A percentile compares a stretch with the other conserved stretches of the same genome.
Evolutionary conservation across 345 rosid species (phyloP).

Genomic region (Crucihimalaya himalaica): DNA sequence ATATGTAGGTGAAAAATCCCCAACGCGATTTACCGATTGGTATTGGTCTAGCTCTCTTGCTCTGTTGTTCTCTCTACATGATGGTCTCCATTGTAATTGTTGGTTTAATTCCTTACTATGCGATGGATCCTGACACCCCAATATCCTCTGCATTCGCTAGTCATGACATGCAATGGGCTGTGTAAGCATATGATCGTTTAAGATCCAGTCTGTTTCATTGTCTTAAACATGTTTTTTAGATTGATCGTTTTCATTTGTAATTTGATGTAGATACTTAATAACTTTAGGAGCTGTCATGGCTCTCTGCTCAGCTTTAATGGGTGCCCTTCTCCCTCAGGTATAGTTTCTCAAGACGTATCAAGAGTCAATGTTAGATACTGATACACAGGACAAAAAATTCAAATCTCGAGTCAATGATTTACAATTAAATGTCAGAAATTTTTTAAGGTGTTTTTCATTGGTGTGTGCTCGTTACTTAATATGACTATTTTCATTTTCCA

Average conservation of each 20-base stretch:
- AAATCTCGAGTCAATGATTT: neutral
- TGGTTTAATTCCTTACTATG: conserved; percentile 92
- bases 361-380: neutral
- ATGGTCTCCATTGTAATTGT: conserved; percentile 87
- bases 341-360: neutral
- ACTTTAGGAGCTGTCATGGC: conserved; percentile 93
- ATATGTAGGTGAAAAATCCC: conserved; percentile 88
- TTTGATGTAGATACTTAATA: conserved; percentile 66
- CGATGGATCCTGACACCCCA: conserved; percentile 97
- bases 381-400: neutral
- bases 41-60: conserved; percentile 76
- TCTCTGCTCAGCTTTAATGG: conserved; percentile 93
- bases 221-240: neutral
- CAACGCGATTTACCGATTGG: conserved; percentile 96
- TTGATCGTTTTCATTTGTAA: conserved; percentile 5
- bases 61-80: conserved; percentile 93
- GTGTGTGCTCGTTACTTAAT: neutral
- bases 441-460: neutral
- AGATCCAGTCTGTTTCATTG: neutral
- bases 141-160: conserved; percentile 91
- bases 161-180: conserved; percentile 96
- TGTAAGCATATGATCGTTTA: conserved; percentile 56
- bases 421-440: neutral
- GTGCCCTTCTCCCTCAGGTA: conserved; percentile 97
- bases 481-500: conserved; percentile 33